Conservation (phyloP, 2,329 filamentous ascomycete genomes). For the Colletotrichum euphorbiae region DNA sequence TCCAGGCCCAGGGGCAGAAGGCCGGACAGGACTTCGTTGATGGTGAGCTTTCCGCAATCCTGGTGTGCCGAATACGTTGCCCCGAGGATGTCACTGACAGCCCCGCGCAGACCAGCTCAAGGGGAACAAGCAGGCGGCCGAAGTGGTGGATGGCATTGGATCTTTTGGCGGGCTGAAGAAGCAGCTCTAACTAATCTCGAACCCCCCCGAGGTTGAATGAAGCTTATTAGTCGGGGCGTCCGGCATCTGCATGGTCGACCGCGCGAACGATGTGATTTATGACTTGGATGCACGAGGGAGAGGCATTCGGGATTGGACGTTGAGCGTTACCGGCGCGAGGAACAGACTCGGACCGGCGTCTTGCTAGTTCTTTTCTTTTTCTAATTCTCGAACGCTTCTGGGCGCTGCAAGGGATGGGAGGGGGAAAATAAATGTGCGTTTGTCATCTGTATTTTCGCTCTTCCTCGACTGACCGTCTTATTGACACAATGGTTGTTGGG, state of each 20-base stretch:
- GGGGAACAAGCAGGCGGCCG: constrained; percentile 51
- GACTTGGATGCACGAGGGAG: not conserved
- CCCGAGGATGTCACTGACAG: not conserved
- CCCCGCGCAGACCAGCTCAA: constrained; percentile 47
- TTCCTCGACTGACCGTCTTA: not conserved
- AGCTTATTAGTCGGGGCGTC: constrained; percentile 11
- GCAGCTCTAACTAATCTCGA: constrained; percentile 37
- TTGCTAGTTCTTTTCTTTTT: not conserved
- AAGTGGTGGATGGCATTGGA: constrained; percentile 46
- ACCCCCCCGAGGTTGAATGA: not conserved
- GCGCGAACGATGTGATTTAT: not conserved
- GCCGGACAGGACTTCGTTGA: constrained; percentile 53
- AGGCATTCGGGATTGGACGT: not conserved
- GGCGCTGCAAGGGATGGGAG: constrained; percentile 3
- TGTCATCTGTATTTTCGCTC: constrained; percentile 1
- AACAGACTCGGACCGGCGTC: constrained; percentile 9
- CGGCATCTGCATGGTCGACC: not conserved
- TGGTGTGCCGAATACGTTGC: not conserved
- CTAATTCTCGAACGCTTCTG: constrained; percentile 22
- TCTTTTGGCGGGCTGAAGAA: constrained; percentile 48
- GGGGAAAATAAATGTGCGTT: not conserved
- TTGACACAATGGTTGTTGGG: not conserved
- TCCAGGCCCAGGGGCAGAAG: constrained; percentile 52
- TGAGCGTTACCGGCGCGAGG: not conserved
- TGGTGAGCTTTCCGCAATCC: constrained; percentile 43